phyloP scores from a whole-genome alignment of 768 basidiomycete species.

The Fomitopsis serialis region DNA sequence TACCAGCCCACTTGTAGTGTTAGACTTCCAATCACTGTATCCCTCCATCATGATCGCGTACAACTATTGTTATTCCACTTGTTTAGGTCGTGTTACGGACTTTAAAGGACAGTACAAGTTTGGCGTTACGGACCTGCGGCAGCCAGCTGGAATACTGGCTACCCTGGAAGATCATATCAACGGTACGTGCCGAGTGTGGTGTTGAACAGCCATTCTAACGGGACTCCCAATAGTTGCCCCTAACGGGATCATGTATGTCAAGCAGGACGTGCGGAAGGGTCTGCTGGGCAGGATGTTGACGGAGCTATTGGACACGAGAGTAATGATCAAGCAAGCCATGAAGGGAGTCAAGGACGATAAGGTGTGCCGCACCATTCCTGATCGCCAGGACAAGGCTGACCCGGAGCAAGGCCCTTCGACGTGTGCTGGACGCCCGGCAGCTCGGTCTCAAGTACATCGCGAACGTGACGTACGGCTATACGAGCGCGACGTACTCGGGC shows the following conservation, averaged over 20 bases:
- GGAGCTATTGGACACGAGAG: conserved; percentile 89
- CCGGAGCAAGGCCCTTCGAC: conserved; percentile 56
- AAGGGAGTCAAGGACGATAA: conserved; percentile 74
- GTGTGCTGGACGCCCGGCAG: conserved; percentile 86
- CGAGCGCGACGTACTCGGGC: conserved; percentile 89
- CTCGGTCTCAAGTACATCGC: conserved; percentile 91
- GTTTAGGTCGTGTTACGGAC: conserved; percentile 81
- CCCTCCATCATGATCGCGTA: conserved; percentile 99
- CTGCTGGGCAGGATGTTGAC: conserved; percentile 86
- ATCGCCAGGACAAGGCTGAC: neutral
- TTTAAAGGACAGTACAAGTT: conserved; percentile 88
- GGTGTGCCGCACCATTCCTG: conserved; percentile 33
- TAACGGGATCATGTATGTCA: conserved; percentile 93
- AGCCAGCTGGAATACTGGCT: conserved; percentile 62
- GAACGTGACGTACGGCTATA: conserved; percentile 96
- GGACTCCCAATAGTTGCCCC: conserved; percentile 74
- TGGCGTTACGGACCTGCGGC: conserved; percentile 71
- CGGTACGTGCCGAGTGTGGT: conserved; percentile 37
- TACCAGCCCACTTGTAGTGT: conserved; percentile 83
- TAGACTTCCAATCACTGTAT: conserved; percentile 96
- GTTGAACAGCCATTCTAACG: neutral
- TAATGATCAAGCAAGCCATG: conserved; percentile 98
- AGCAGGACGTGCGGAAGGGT: conserved; percentile 76
- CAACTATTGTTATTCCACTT: conserved; percentile 96
- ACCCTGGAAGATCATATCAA: conserved; percentile 72